Conservation (phyloP, 306 rosid species). For the Vicia sativa region DNA sequence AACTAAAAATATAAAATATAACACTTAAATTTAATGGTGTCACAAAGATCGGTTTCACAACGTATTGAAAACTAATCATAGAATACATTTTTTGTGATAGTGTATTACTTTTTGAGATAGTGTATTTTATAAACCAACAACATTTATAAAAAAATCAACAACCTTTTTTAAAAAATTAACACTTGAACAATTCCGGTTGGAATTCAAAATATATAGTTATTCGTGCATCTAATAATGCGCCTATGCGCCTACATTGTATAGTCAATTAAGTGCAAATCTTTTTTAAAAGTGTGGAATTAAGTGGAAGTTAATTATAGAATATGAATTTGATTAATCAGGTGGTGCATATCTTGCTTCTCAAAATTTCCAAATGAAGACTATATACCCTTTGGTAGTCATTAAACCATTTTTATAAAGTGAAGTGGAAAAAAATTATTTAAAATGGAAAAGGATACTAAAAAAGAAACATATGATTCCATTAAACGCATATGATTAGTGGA, state of each 20-base stretch:
- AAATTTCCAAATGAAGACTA: neutral
- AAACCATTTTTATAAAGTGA: conserved; percentile 7
- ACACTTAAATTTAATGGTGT: too few species aligned
- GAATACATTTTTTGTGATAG: too few species aligned
- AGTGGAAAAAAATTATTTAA: neutral
- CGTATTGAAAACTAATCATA: too few species aligned
- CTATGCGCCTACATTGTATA: neutral
- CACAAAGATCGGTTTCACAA: too few species aligned
- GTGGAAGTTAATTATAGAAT: neutral
- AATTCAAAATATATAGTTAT: too few species aligned
- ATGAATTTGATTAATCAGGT: neutral
- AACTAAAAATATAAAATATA: too few species aligned
- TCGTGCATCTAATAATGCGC: neutral
- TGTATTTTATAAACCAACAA: too few species aligned
- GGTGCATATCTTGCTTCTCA: neutral
- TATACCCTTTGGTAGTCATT: neutral
- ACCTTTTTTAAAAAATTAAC: too few species aligned
- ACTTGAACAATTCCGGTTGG: too few species aligned
- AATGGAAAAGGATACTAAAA: neutral
- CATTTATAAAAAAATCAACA: too few species aligned
- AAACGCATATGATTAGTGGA: conserved; percentile 20
- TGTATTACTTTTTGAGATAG: too few species aligned
- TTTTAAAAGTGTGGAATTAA: neutral
- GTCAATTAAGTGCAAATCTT: neutral
- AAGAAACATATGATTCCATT: neutral